Base-by-base conservation (phyloP, 2,329 filamentous ascomycete species). In the Stachybotrys chartarum region DNA sequence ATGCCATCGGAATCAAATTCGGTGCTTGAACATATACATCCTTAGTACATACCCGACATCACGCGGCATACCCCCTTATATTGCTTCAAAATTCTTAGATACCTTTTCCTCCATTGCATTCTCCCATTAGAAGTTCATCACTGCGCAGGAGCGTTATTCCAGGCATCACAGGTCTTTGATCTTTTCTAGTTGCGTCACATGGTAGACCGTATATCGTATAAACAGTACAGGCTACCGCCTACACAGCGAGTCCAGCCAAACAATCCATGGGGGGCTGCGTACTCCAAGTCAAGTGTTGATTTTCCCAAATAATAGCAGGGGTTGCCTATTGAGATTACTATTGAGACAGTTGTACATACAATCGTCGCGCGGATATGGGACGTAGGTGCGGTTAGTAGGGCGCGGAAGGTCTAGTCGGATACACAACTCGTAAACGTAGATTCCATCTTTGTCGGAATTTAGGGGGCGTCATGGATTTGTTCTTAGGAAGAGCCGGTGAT, bases 271-370 rank as follows among this genome's bases (percentile, higher is more conserved):
- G 35, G 14, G 35, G 14, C 35, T 14, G 35, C 35, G 5, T 42
- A 14, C 35, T 42, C 14, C 14, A 42, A 42, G 14, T 14, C 35
- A 42, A 14, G 5, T 42, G 14, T 42, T 10, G 35, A 42, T 42
- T 59, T 54, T 54, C 60, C 57, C 44, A 16, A 57, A 60, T 59
- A 63, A 66, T 66, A 60, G 63, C 61, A 62, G 63, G 61, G 63
- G 63, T 24, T 64, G 63, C 63, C 63, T 42, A 24, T 55, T 60
- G 62, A 61, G 61, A 54, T 30, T 57, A 53, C 35, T 56, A 47
- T 54, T 56, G 58, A 54, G 50, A 58, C 54, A 58, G 56, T 65
- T 63, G 61, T 66, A 66, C 64, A 66, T 64, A 62, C 60, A 63
- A 24, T 10, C 45, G 45, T 47, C 18, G 45, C 45, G 11, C 45